phyloP scores from a whole-genome alignment of 495 filamentous ascomycete genomes.

The Chlorociboria aeruginascens region DNA sequence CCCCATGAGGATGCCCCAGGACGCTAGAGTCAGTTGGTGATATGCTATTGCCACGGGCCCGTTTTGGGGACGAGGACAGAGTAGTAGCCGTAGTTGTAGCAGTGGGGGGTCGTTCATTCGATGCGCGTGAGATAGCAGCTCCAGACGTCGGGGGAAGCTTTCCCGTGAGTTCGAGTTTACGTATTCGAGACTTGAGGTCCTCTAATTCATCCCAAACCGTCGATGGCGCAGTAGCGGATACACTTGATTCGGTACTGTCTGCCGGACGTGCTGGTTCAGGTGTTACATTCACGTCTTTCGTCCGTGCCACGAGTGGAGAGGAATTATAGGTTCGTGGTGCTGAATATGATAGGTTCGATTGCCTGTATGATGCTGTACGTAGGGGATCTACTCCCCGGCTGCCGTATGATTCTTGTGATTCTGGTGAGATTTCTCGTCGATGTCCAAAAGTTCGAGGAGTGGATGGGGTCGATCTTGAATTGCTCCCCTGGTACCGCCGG shows the following conservation, averaged over 20 bases:
- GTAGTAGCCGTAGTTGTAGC: conserved; percentile 92
- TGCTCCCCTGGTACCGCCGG: conserved; percentile 27
- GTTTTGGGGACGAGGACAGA: conserved; percentile 75
- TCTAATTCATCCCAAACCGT: conserved; percentile 98
- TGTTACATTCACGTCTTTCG: conserved; percentile 15
- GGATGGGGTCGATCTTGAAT: conserved; percentile 32
- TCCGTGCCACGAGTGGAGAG: conserved; percentile 42
- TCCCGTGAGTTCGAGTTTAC: conserved; percentile 81
- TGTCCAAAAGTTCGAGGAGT: conserved; percentile 28
- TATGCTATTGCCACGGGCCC: conserved; percentile 38
- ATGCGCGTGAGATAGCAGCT: conserved; percentile 61
- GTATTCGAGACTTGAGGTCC: conserved; percentile 87
- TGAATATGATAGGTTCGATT: conserved; percentile 43
- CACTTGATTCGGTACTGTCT: conserved; percentile 67
- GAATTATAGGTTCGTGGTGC: conserved; percentile 40
- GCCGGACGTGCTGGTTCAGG: conserved; percentile 36
- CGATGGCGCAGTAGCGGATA: conserved; percentile 77
- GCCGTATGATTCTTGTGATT: conserved; percentile 27
- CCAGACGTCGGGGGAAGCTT: conserved; percentile 72
- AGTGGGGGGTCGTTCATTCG: conserved; percentile 74
- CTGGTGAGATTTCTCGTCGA: conserved; percentile 32
- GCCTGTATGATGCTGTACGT: conserved; percentile 16
- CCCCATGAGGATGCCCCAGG: conserved; percentile 21
- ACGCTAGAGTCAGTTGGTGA: conserved; percentile 34
- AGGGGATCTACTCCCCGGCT: conserved; percentile 34